Evolutionary conservation across 2,329 filamentous ascomycete genomes (phyloP), one percentile per base, ranked within the genome.

Genomic region (Exophiala sp.): DNA sequence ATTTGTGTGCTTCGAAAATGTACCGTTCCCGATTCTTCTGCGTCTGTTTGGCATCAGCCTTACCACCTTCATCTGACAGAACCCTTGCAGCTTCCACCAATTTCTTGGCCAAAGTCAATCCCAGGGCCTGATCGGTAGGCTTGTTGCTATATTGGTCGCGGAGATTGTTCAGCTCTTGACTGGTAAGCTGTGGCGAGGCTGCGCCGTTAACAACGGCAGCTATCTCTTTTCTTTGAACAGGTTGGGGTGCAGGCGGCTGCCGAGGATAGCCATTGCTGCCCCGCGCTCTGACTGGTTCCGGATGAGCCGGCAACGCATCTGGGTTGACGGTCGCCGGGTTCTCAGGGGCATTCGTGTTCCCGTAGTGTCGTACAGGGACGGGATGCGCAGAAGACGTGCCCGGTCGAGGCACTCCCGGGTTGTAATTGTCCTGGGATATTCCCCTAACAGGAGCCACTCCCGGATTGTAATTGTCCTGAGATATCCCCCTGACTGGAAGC

Each of bases 1-100:
- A 84, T 71, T 96, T 97, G 68, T 94, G 84, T 1, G 90, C 90
- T 66, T 97, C 94, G 61, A 86, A 75, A 12, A 92, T 76, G 68
- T 92, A 97, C 53, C 86, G 86, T 64, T 97, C 92, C 29, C 90
- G 86, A 58, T 82, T 83, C 67, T 82, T 85, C 58, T 76, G 76
- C 34, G 76, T 78, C 1, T 80, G 78, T 52, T 78, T 82, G 1
- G 85, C 78, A 64, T 94, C 89, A 7, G 83, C 80, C 20, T 87
- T 84, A 7, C 85, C 82, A 63, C 86, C 86, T 35, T 91, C 86
- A 62, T 90, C 88, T 2, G 90, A 83, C 1, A 99, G 79, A 4
- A 88, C 83, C 10, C 85, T 84, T 0, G 90, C 84, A 1, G 92
- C 94, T 72, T 96, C 91, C 1, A 95, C 84, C 4, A 96, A 76